Percentiles rank a stretch among this genome's conserved stretches.
These are phyloP conservation scores for Oenanthe sinensis DNA, from an alignment of 129 eudicot genomes.

Conservation along the genomic window DNA sequence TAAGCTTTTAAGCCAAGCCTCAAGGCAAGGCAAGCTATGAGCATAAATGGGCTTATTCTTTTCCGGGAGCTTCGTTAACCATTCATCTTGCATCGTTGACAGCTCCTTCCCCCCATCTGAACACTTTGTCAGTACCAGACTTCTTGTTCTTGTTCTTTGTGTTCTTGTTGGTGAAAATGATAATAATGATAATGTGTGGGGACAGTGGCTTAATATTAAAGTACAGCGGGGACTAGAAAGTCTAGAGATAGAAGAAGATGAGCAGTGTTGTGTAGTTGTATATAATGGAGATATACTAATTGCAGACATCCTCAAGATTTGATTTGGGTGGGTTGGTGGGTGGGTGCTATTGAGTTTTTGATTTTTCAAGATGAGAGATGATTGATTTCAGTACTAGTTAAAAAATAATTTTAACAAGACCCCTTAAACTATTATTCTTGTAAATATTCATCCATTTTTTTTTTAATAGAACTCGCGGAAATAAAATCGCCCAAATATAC, in stretches of 20 bases:
- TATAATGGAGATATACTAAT: neutral
- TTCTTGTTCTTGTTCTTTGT: slow-evolving; percentile 25
- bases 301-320: neutral
- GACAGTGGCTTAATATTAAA: neutral
- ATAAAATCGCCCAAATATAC: too few species aligned
- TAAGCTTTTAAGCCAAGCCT: slow-evolving; percentile 65
- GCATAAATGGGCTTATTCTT: slow-evolving; percentile 81
- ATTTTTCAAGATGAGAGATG: neutral
- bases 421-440: too few species aligned
- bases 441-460: too few species aligned
- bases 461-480: too few species aligned
- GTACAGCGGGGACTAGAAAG: neutral
- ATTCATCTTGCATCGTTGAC: slow-evolving; percentile 44
- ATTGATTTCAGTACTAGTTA: too few species aligned
- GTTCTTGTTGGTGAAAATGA: slow-evolving; percentile 6
- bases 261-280: neutral
- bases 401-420: too few species aligned
- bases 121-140: slow-evolving; percentile 27
- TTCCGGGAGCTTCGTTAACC: slow-evolving; percentile 77
- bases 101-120: slow-evolving; percentile 37
- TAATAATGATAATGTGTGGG: neutral
- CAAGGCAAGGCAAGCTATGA: slow-evolving; percentile 85
- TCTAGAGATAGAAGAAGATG: neutral
- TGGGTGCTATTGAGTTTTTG: neutral
- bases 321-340: neutral